These are phyloP conservation scores for Metarhizium album DNA, from an alignment of 2,329 filamentous ascomycete genomes.

Conservation along the genomic window DNA sequence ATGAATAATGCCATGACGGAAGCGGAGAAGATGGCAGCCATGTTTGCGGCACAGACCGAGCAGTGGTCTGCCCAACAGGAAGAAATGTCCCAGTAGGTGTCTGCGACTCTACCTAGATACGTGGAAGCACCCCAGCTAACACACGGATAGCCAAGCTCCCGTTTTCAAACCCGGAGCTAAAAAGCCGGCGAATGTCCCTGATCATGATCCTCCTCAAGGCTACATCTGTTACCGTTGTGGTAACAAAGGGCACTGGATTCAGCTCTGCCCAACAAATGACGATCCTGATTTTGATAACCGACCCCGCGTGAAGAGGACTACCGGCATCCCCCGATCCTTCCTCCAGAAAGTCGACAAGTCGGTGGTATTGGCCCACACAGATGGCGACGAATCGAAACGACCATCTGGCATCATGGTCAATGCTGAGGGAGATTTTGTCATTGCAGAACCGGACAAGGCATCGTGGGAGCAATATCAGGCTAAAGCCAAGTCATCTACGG, in stretches of 20 bases:
- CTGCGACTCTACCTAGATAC: background rate
- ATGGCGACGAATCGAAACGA: slow-evolving; percentile 72
- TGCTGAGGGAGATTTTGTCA: slow-evolving; percentile 92
- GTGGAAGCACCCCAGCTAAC: slow-evolving; percentile 20
- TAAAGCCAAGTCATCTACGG: slow-evolving; percentile 78
- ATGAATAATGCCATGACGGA: slow-evolving; percentile 78
- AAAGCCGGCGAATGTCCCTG: slow-evolving; percentile 65
- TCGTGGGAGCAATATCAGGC: slow-evolving; percentile 97
- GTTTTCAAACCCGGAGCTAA: slow-evolving; percentile 53
- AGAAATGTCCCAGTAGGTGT: slow-evolving; percentile 69
- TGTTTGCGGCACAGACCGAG: slow-evolving; percentile 81
- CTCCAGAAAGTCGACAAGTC: slow-evolving; percentile 93
- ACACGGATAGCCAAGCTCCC: slow-evolving; percentile 43
- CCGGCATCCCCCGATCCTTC: slow-evolving; percentile 91
- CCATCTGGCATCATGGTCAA: slow-evolving; percentile 94
- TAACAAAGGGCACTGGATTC: slow-evolving; percentile 99
- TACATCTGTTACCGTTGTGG: slow-evolving; percentile 96
- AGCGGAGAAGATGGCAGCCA: slow-evolving; percentile 85
- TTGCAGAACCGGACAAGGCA: slow-evolving; percentile 89
- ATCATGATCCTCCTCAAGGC: slow-evolving; percentile 83
- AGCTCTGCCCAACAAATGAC: slow-evolving; percentile 95
- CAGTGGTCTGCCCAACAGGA: slow-evolving; percentile 92
- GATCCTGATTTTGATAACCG: slow-evolving; percentile 92
- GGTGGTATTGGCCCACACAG: slow-evolving; percentile 60
- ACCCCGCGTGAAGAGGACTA: slow-evolving; percentile 88